Percentiles rank a stretch among this genome's conserved stretches.
Evolutionary conservation across 805 yeast genomes (phyloP).

Genomic region (Candida coleopterorum): DNA sequence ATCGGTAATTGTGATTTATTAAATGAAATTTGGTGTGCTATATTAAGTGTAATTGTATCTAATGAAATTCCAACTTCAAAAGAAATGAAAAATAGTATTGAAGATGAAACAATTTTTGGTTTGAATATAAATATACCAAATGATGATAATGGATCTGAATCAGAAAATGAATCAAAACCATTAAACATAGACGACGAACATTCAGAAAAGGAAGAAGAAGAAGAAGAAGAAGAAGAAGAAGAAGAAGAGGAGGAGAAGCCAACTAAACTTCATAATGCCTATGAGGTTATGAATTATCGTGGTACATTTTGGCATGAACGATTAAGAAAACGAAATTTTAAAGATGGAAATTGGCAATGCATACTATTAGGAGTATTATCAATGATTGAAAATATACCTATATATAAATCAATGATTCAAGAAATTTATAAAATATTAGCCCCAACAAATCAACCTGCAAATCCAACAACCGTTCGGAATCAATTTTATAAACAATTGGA

Average conservation of each 20-base stretch:
- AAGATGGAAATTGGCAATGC: constrained; percentile 83
- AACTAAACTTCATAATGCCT: constrained; percentile 37
- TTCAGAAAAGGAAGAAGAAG: constrained; percentile 7
- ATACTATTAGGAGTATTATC: constrained; percentile 70
- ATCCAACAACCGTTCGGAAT: constrained; percentile 43
- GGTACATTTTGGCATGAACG: constrained; percentile 75
- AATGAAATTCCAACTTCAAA: constrained; percentile 23
- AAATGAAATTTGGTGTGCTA: constrained; percentile 65
- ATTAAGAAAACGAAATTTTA: constrained; percentile 66
- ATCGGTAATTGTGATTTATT: constrained; percentile 45
- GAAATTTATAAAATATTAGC: constrained; percentile 52
- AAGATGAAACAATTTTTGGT: constrained; percentile 27
- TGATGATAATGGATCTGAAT: constrained; percentile 21
- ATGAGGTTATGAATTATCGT: constrained; percentile 48
- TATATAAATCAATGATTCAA: constrained; percentile 45
- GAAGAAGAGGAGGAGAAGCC: constrained; percentile 8
- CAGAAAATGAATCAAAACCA: constrained; percentile 17
- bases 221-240: constrained; percentile 7
- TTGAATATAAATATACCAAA: constrained; percentile 28
- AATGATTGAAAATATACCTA: constrained; percentile 52
- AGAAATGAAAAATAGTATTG: constrained; percentile 30
- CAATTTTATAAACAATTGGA: constrained; percentile 55
- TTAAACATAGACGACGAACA: constrained; percentile 17
- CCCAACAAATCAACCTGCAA: constrained; percentile 46
- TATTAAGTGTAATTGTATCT: constrained; percentile 52